Evolutionary conservation across 2,329 filamentous ascomycete genomes (phyloP).

Genomic region (Calonectria pseudoreteaudii): DNA sequence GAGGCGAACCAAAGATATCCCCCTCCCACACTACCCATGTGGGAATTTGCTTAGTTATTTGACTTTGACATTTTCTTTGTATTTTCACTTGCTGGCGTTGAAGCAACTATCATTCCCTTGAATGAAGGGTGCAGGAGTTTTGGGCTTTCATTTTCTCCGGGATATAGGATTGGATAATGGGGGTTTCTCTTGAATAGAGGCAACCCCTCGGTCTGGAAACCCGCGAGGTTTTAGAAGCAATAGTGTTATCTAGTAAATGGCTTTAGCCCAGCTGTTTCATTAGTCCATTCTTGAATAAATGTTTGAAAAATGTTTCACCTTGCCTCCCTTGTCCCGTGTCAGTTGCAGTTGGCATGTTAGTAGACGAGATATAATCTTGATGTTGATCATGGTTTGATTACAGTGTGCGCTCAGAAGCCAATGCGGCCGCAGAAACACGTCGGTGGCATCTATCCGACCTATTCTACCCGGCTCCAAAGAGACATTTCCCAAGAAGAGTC

Average conservation of each 20-base stretch:
- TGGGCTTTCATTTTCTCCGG: constrained; percentile 25
- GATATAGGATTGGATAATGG: constrained; percentile 26
- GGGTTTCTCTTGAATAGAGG: not conserved
- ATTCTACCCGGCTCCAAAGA: not conserved
- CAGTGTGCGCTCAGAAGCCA: not conserved
- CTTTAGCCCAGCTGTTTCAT: constrained; percentile 7
- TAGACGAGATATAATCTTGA: not conserved
- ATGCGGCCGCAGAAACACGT: not conserved
- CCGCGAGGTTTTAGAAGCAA: constrained; percentile 10
- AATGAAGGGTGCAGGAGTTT: constrained; percentile 40
- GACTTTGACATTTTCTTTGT: constrained; percentile 24
- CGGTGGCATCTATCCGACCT: not conserved
- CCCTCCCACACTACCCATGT: constrained; percentile 31
- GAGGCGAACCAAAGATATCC: constrained; percentile 45
- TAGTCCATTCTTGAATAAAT: constrained; percentile 24
- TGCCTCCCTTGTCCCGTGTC: not conserved
- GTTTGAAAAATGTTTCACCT: constrained; percentile 3
- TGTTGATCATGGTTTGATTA: not conserved
- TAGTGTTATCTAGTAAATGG: constrained; percentile 8
- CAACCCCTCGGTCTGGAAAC: not conserved
- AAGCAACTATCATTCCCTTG: constrained; percentile 35
- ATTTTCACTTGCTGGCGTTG: constrained; percentile 40
- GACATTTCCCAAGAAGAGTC: constrained; percentile 27
- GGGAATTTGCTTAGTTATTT: constrained; percentile 38
- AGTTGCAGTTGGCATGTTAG: not conserved